These are phyloP conservation scores for Lepraria neglecta DNA, from an alignment of 495 filamentous ascomycete species.

Conservation along the genomic window DNA sequence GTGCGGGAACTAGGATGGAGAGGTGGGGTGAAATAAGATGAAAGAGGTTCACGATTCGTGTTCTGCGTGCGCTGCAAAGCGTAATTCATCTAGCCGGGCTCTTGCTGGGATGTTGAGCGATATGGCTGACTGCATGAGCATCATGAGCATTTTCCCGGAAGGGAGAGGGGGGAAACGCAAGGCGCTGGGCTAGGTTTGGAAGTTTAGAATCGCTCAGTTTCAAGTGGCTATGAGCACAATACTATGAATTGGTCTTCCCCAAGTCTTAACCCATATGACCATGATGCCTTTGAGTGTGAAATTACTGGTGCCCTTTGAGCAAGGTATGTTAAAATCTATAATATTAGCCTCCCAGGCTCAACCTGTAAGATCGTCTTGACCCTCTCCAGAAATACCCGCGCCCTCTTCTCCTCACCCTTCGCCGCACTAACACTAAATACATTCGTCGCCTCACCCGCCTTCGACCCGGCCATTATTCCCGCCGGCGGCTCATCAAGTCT, in stretches of 20 bases:
- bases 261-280: neutral
- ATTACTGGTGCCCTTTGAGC: neutral
- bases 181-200: conserved; percentile 10
- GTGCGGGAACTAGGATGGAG: conserved; percentile 50
- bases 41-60: conserved; percentile 16
- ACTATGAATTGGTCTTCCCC: conserved; percentile 1
- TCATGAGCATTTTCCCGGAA: conserved; percentile 4
- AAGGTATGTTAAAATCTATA: conserved; percentile 29
- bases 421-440: conserved; percentile 73
- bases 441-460: conserved; percentile 50
- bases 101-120: conserved; percentile 8
- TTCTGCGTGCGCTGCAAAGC: no score
- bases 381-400: conserved; percentile 70
- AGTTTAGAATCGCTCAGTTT: neutral
- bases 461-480: conserved; percentile 31
- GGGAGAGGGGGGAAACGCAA: conserved; percentile 4
- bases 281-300: no score
- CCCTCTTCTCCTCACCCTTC: conserved; percentile 71
- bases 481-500: neutral
- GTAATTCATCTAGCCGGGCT: conserved; percentile 8
- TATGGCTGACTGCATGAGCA: neutral
- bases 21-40: conserved; percentile 70
- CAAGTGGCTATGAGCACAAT: neutral
- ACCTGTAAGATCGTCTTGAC: conserved; percentile 74
- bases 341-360: conserved; percentile 73